Evolutionary conservation across 495 filamentous ascomycete genomes (phyloP).

Genomic region (Penicillium paxilli): DNA sequence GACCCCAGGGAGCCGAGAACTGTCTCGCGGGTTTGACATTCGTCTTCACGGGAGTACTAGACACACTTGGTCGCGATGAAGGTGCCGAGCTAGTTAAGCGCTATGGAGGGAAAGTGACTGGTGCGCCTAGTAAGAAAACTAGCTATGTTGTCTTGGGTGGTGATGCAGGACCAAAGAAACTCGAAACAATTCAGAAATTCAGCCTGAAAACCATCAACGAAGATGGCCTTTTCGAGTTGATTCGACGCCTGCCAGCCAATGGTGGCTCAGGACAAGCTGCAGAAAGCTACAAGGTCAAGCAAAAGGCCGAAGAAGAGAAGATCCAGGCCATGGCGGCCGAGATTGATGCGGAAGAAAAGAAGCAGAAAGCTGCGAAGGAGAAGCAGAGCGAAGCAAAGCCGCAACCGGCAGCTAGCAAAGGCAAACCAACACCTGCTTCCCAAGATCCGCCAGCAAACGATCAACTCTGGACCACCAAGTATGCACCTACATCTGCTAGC

Average conservation of each 20-base stretch:
- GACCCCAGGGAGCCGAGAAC: constrained; percentile 82
- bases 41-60: constrained; percentile 92
- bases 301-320: constrained; percentile 76
- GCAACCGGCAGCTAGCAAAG: constrained; percentile 16
- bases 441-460: constrained; percentile 47
- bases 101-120: constrained; percentile 88
- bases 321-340: constrained; percentile 72
- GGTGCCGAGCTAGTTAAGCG: constrained; percentile 85
- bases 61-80: constrained; percentile 78
- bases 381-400: constrained; percentile 44
- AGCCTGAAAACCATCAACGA: constrained; percentile 90
- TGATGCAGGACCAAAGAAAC: constrained; percentile 91
- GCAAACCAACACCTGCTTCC: constrained; percentile 21
- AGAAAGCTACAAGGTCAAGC: constrained; percentile 77
- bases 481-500: constrained; percentile 76
- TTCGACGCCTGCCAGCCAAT: constrained; percentile 77
- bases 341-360: constrained; percentile 67
- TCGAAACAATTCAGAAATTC: constrained; percentile 77
- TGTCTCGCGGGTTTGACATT: constrained; percentile 92
- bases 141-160: constrained; percentile 88
- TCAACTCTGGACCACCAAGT: constrained; percentile 93
- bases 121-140: constrained; percentile 86
- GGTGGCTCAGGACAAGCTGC: constrained; percentile 89
- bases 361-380: constrained; percentile 26
- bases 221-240: constrained; percentile 86